A percentile compares a stretch with the other conserved stretches of the same genome.
Conservation (phyloP, 768 basidiomycete genomes). For the Phanerochaete carnosa region DNA sequence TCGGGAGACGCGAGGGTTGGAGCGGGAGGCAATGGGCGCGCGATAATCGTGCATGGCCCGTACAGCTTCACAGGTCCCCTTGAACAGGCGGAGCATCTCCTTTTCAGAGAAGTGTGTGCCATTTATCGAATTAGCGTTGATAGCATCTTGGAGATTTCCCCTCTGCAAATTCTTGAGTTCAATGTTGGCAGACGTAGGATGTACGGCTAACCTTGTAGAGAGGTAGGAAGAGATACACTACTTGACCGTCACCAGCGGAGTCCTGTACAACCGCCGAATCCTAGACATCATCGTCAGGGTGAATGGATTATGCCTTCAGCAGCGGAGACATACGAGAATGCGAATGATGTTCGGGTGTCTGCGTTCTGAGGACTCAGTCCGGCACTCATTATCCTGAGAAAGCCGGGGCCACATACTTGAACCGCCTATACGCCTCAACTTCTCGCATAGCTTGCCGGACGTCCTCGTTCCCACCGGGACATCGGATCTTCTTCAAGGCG, state of each 20-base stretch:
- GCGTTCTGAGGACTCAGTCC: not conserved
- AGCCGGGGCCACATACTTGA: constrained; percentile 58
- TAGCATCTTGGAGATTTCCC: constrained; percentile 94
- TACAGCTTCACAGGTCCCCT: constrained; percentile 91
- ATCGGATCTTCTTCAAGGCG: constrained; percentile 95
- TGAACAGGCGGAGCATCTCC: constrained; percentile 87
- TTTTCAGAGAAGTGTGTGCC: constrained; percentile 81
- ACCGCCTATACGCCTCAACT: constrained; percentile 91
- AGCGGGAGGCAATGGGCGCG: constrained; percentile 39
- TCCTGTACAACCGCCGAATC: constrained; percentile 96
- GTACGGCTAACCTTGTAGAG: constrained; percentile 67
- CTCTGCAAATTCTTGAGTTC: constrained; percentile 42
- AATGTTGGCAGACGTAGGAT: not conserved
- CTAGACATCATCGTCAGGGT: constrained; percentile 31
- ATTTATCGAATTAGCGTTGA: constrained; percentile 82
- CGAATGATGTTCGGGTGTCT: constrained; percentile 98
- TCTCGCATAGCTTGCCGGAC: constrained; percentile 89
- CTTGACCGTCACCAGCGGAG: constrained; percentile 87
- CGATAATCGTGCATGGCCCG: constrained; percentile 92
- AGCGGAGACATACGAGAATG: constrained; percentile 57
- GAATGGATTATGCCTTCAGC: constrained; percentile 10
- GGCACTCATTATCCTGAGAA: not conserved
- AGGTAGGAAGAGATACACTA: constrained; percentile 95
- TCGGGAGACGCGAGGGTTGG: constrained; percentile 17
- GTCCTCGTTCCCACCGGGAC: constrained; percentile 82